Percentiles rank a stretch among this genome's conserved stretches.
Conservation (phyloP, 371 early-diverging fungal species). For the Rhizopus microsporus region DNA sequence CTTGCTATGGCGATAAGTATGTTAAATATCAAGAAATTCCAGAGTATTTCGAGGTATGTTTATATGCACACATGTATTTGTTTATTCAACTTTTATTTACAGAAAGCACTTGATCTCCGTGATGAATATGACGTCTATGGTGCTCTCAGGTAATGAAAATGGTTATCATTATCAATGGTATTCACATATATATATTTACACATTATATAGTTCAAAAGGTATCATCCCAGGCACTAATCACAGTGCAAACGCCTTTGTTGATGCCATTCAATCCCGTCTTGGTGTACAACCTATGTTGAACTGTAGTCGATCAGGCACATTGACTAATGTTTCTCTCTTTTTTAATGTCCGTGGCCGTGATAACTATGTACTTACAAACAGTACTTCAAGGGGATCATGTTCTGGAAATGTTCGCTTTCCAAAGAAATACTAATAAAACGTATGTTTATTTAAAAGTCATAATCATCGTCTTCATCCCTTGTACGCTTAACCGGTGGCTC, state of each 20-base stretch:
- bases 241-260: conserved; percentile 30
- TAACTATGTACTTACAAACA: conserved; percentile 37
- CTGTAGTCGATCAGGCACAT: conserved; percentile 12
- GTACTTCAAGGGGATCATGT: conserved; percentile 31
- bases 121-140: conserved; percentile 48
- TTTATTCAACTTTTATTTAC: not conserved
- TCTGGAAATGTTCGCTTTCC: conserved; percentile 42
- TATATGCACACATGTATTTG: not conserved
- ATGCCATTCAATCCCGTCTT: conserved; percentile 32
- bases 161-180: not conserved
- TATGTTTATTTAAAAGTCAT: conserved; percentile 35
- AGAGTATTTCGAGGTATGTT: conserved; percentile 15
- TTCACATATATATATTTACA: not conserved
- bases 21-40: conserved; percentile 44
- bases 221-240: conserved; percentile 44
- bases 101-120: conserved; percentile 44
- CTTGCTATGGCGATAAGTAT: conserved; percentile 35
- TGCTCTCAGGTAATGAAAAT: conserved; percentile 38
- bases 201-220: conserved; percentile 33
- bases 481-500: conserved; percentile 26
- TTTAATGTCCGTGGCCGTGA: conserved; percentile 47
- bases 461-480: conserved; percentile 53
- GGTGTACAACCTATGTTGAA: conserved; percentile 30
- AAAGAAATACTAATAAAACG: conserved; percentile 21
- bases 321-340: conserved; percentile 38